phyloP scores from a whole-genome alignment of 106 monocot species.

The Xerophyta viscosa region DNA sequence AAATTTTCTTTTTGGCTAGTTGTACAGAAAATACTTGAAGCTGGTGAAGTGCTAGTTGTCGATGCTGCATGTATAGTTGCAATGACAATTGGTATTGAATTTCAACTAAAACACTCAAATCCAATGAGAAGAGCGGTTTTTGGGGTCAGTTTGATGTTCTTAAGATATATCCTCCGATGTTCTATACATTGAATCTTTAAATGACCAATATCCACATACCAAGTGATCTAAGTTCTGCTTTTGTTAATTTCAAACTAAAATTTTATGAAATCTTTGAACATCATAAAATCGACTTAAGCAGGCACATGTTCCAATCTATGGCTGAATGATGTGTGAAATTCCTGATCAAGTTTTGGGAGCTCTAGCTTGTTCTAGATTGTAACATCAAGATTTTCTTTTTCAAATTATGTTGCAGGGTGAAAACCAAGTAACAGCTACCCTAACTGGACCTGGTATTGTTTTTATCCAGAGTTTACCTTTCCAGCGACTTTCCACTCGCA shows the following conservation, averaged over 20 bases:
- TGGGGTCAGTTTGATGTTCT: constrained; percentile 43
- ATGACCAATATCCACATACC: too few species aligned
- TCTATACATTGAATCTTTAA: not conserved
- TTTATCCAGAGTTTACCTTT: constrained; percentile 95
- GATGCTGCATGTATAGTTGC: constrained; percentile 80
- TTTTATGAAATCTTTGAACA: too few species aligned
- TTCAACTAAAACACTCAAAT: constrained; percentile 57
- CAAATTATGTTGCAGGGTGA: constrained; percentile 68
- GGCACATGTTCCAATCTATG: too few species aligned
- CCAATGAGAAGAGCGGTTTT: constrained; percentile 66
- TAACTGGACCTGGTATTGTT: constrained; percentile 87
- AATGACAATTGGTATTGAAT: constrained; percentile 56
- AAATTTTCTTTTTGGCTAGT: constrained; percentile 27
- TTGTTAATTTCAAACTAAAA: too few species aligned
- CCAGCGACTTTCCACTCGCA: constrained; percentile 70
- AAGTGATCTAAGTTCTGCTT: too few species aligned
- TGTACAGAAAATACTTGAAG: constrained; percentile 82
- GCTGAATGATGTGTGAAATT: too few species aligned
- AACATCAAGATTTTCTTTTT: too few species aligned
- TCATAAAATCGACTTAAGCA: too few species aligned
- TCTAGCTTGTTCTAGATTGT: too few species aligned
- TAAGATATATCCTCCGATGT: too few species aligned
- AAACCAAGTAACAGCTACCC: constrained; percentile 51
- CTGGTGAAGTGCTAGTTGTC: constrained; percentile 59
- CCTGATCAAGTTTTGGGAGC: too few species aligned